phyloP scores from a whole-genome alignment of 306 rosid genomes.

The Sophora flavescens region DNA sequence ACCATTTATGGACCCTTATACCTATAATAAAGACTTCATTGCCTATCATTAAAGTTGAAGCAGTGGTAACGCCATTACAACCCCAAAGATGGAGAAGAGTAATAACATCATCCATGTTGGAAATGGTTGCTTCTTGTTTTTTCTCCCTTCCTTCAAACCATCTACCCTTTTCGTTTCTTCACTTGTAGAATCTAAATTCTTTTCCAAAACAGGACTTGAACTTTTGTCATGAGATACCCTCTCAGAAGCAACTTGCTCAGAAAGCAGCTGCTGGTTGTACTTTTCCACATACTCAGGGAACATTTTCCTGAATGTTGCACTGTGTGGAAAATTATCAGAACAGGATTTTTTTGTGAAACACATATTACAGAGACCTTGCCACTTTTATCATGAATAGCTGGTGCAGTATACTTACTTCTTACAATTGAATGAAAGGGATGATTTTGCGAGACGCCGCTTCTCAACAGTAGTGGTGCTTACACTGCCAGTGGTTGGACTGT shows the following conservation, averaged over 20 bases:
- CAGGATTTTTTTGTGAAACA: slow-evolving; percentile 31
- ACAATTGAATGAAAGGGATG: slow-evolving; percentile 88
- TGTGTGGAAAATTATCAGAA: slow-evolving; percentile 48
- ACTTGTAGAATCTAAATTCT: slow-evolving; percentile 51
- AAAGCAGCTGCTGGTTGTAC: slow-evolving; percentile 71
- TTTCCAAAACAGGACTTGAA: slow-evolving; percentile 57
- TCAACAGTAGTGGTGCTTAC: slow-evolving; percentile 81
- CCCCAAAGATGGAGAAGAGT: slow-evolving; percentile 86
- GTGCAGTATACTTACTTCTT: slow-evolving; percentile 71
- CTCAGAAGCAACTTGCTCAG: slow-evolving; percentile 66
- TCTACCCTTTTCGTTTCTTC: slow-evolving; percentile 59
- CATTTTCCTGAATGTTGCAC: slow-evolving; percentile 85
- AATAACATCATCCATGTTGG: slow-evolving; percentile 94
- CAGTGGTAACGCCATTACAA: slow-evolving; percentile 94
- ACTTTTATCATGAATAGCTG: slow-evolving; percentile 22
- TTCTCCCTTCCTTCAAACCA: slow-evolving; percentile 52
- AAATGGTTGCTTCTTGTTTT: slow-evolving; percentile 64
- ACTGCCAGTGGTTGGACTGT: slow-evolving; percentile 97
- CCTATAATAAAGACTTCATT: slow-evolving; percentile 31
- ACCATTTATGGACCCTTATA: slow-evolving; percentile 38
- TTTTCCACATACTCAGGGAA: slow-evolving; percentile 95
- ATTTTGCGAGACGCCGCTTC: slow-evolving; percentile 92
- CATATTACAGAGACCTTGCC: slow-evolving; percentile 14
- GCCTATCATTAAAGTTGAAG: slow-evolving; percentile 75
- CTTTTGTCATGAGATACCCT: slow-evolving; percentile 52